Evolutionary conservation across 148 eudicot species (phyloP).

Genomic region (Limonium bicolor): DNA sequence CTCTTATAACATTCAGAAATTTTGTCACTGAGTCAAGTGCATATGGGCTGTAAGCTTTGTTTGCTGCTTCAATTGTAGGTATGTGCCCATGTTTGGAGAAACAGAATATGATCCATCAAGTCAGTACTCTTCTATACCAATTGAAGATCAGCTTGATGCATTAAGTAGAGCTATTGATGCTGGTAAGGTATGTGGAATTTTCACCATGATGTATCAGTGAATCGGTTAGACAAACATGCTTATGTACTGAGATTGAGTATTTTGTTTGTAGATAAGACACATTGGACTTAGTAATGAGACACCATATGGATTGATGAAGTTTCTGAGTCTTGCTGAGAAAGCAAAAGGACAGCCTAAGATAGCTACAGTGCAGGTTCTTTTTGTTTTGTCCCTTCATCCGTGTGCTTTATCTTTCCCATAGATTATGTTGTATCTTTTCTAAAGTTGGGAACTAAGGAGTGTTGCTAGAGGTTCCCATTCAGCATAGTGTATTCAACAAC

Average conservation of each 20-base stretch:
- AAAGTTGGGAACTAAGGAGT: too few species aligned
- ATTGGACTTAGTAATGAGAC: conserved; percentile 87
- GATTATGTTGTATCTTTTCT: background rate
- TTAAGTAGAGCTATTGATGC: conserved; percentile 58
- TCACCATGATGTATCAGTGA: too few species aligned
- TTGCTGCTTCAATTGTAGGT: conserved; percentile 29
- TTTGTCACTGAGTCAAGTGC: too few species aligned
- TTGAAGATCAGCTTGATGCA: conserved; percentile 73
- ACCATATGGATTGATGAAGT: conserved; percentile 89
- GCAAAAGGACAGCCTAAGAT: conserved; percentile 26
- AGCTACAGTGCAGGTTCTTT: conserved; percentile 63
- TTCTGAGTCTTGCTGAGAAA: conserved; percentile 36
- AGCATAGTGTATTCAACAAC: too few species aligned
- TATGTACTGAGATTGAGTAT: background rate
- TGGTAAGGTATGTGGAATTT: conserved; percentile 65
- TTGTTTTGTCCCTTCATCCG: background rate
- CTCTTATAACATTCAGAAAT: too few species aligned
- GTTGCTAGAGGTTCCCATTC: too few species aligned
- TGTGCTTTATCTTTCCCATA: background rate
- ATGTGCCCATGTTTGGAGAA: conserved; percentile 98
- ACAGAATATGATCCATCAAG: conserved; percentile 48
- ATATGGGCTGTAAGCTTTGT: too few species aligned
- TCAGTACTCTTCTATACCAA: conserved; percentile 31
- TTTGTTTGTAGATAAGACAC: conserved; percentile 57
- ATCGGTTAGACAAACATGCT: too few species aligned